Conservation (phyloP, 495 filamentous ascomycete genomes). For the Talaromyces ruber region DNA sequence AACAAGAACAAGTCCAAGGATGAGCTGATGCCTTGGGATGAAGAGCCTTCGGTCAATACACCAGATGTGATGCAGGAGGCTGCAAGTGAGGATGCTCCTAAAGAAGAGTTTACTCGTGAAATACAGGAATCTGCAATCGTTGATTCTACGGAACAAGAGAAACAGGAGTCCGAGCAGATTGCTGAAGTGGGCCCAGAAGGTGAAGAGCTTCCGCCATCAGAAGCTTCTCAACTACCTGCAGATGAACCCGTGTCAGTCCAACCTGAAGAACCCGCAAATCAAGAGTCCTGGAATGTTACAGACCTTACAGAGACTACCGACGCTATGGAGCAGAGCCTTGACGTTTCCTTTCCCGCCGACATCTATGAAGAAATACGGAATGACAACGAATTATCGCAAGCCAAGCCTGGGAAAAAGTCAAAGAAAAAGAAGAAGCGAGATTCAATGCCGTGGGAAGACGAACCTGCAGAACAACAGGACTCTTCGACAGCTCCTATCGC, state of each 20-base stretch:
- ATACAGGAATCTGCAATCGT: neutral
- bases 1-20: conserved; percentile 30
- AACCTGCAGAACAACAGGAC: neutral
- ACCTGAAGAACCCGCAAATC: neutral
- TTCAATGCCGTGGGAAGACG: neutral
- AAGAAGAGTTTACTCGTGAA: neutral
- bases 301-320: neutral
- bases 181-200: neutral
- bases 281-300: neutral
- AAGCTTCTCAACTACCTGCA: neutral
- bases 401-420: conserved; percentile 22
- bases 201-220: neutral
- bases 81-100: neutral
- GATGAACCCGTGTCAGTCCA: neutral
- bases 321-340: neutral
- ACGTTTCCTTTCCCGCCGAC: neutral
- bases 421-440: conserved; percentile 34
- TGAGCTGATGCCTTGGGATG: conserved; percentile 12
- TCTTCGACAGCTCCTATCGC: neutral
- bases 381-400: neutral
- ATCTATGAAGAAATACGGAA: neutral
- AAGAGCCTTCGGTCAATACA: conserved; percentile 5
- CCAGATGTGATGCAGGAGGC: conserved; percentile 11
- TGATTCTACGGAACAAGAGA: neutral
- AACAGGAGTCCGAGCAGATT: neutral